A percentile compares a stretch with the other conserved stretches of the same genome.
Conservation (phyloP, 495 filamentous ascomycete species). For the Penicillium bovifimosum region DNA sequence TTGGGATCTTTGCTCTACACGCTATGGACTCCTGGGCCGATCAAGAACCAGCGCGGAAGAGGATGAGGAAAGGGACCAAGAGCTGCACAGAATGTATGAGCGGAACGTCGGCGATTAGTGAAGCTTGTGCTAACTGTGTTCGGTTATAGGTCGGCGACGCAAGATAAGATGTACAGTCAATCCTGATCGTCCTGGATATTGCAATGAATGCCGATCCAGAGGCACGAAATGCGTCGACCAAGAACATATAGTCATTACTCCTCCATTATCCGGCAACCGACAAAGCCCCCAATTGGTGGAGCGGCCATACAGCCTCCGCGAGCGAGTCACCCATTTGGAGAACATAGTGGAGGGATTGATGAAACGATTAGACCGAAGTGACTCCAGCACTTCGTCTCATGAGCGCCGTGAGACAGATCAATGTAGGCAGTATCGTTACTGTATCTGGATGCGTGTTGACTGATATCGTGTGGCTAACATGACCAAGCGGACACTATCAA, state of each 20-base stretch:
- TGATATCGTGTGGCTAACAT: not conserved
- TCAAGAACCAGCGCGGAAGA: slow-evolving; percentile 31
- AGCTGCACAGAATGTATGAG: slow-evolving; percentile 38
- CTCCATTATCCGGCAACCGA: not conserved
- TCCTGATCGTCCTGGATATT: slow-evolving; percentile 22
- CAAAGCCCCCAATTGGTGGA: slow-evolving; percentile 14
- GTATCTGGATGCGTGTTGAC: not conserved
- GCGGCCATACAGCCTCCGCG: slow-evolving; percentile 33
- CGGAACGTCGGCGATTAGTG: not conserved
- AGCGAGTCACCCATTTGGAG: slow-evolving; percentile 35
- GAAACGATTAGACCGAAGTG: slow-evolving; percentile 21
- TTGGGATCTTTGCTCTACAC: not conserved
- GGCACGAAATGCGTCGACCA: slow-evolving; percentile 33
- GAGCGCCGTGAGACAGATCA: not conserved
- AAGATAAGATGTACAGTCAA: slow-evolving; percentile 38
- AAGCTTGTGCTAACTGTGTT: not conserved
- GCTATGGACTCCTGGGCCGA: slow-evolving; percentile 18
- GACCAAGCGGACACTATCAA: slow-evolving; percentile 2
- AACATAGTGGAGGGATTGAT: slow-evolving; percentile 26
- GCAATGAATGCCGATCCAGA: slow-evolving; percentile 34
- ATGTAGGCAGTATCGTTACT: not conserved
- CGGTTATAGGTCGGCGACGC: slow-evolving; percentile 30
- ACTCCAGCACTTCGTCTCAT: slow-evolving; percentile 1
- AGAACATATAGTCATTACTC: slow-evolving; percentile 14
- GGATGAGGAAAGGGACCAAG: slow-evolving; percentile 37